Conservation (phyloP, 768 basidiomycete genomes). For the Russula virescens region DNA sequence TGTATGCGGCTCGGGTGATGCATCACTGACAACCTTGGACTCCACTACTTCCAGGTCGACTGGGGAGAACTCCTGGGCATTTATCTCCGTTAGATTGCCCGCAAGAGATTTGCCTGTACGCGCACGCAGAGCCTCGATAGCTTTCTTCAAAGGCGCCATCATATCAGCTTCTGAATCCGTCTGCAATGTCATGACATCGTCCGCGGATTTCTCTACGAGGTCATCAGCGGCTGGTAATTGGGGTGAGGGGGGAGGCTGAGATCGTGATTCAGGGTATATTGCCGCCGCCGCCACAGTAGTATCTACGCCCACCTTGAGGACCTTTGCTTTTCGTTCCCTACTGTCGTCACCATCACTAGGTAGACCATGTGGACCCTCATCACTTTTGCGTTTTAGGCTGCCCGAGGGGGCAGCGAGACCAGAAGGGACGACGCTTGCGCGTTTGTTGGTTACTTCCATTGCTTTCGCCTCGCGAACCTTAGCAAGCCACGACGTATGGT, state of each 20-base stretch:
- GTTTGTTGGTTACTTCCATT: slow-evolving; percentile 30
- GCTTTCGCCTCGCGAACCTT: slow-evolving; percentile 69
- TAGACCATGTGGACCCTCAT: slow-evolving; percentile 28
- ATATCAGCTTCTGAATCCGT: slow-evolving; percentile 39
- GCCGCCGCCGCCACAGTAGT: background rate
- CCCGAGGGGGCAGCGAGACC: slow-evolving; percentile 5
- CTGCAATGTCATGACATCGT: slow-evolving; percentile 3
- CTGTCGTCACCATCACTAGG: background rate
- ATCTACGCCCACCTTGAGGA: slow-evolving; percentile 40
- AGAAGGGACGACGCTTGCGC: slow-evolving; percentile 23
- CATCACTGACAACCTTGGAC: slow-evolving; percentile 61
- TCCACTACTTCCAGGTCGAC: background rate
- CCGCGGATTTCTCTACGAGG: slow-evolving; percentile 1
- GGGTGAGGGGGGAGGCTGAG: background rate
- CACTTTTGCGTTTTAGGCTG: slow-evolving; percentile 60
- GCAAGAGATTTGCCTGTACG: slow-evolving; percentile 60
- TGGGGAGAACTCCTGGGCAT: background rate
- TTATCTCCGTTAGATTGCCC: slow-evolving; percentile 29
- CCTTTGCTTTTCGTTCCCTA: slow-evolving; percentile 42
- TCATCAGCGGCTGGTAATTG: slow-evolving; percentile 3
- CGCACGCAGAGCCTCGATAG: slow-evolving; percentile 60
- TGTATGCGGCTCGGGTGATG: slow-evolving; percentile 21
- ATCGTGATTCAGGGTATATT: background rate
- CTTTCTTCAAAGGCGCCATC: slow-evolving; percentile 63
- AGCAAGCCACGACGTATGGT: slow-evolving; percentile 76